phyloP scores from a whole-genome alignment of 805 yeast species.

The Scheffersomyces lignosus region DNA sequence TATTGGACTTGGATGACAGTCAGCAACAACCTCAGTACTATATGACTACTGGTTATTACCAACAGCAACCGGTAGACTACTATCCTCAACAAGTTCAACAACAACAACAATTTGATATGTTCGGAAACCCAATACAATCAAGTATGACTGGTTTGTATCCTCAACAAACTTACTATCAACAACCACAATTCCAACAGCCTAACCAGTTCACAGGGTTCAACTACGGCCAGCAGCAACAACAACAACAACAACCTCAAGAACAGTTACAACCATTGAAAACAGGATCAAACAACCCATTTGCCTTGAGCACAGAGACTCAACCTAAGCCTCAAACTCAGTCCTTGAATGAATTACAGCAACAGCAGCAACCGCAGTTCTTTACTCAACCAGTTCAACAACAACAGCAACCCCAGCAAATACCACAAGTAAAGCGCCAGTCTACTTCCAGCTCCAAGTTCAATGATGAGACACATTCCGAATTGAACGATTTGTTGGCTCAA shows the following conservation, averaged over 20 bases:
- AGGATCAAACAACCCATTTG: slow-evolving; percentile 80
- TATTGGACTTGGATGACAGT: slow-evolving; percentile 54
- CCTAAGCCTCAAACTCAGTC: slow-evolving; percentile 23
- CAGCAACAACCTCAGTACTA: slow-evolving; percentile 20
- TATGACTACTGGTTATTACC: slow-evolving; percentile 15
- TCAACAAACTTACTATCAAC: slow-evolving; percentile 23
- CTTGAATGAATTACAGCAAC: slow-evolving; percentile 30
- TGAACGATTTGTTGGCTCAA: slow-evolving; percentile 74
- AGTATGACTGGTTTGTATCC: slow-evolving; percentile 59
- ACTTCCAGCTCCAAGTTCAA: slow-evolving; percentile 36
- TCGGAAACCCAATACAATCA: slow-evolving; percentile 63
- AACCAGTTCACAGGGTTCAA: slow-evolving; percentile 33
- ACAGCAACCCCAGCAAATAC: slow-evolving; percentile 19
- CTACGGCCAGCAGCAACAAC: slow-evolving; percentile 25
- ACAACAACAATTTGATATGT: slow-evolving; percentile 52
- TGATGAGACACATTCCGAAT: slow-evolving; percentile 55
- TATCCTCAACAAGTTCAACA: slow-evolving; percentile 17
- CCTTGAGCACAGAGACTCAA: slow-evolving; percentile 32
- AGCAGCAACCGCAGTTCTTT: slow-evolving; percentile 29
- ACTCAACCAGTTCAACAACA: slow-evolving; percentile 34
- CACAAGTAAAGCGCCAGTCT: slow-evolving; percentile 24
- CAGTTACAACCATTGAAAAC: slow-evolving; percentile 57
- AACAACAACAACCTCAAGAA: slow-evolving; percentile 29
- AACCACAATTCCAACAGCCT: slow-evolving; percentile 35
- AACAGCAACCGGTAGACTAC: slow-evolving; percentile 16